Base-by-base conservation (phyloP, 176 grass and related monocot species). In the Puccinellia tenuiflora region DNA sequence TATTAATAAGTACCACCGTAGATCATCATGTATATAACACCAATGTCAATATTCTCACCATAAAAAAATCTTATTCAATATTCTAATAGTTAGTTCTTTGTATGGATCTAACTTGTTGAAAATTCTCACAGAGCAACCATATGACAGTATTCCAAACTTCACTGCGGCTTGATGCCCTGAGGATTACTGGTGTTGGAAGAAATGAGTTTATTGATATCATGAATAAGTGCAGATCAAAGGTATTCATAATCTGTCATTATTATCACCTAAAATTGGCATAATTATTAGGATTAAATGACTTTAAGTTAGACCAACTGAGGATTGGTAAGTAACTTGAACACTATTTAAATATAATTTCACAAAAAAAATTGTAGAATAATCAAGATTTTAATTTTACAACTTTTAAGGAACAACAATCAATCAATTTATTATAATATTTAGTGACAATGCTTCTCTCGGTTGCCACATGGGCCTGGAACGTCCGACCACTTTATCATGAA, bases 171-270 rank as follows among this genome's bases (percentile, higher is more conserved):
- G 96, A 98, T 87, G 89, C 89, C 18, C 35, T 98, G 29, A 88
- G 96, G 84, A 90, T 98, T 80, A 95, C 91, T 40, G 96, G 89
- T 67, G 76, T 98, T 62, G 93, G 96, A 68, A 87, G 96, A 84
- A 98, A 98, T 61, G 96, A 98, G 69, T 98, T 95, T 86, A 98
- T 98, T 17, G 93, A 98, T 86, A 98, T 93, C 73, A 98, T 98
- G 96, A 95, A 98, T 76, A 95, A 92, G 74, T 98, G 93, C 83
- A 93, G 87, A 90, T 98, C 96, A 69, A 98, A 98, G 96, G 96
- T 98, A 87, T 75, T 77, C 63, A 26, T 53, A 40, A 21, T 33
- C 9, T 54, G 5, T 0, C 40, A 33, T 51, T 76, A 43, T 7
- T 73, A 13, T 53, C 17, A 42, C 5, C 9, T 5, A 12, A 47